Conservation (phyloP, 2,329 filamentous ascomycete species). For the Pestalotiopsis sp. region DNA sequence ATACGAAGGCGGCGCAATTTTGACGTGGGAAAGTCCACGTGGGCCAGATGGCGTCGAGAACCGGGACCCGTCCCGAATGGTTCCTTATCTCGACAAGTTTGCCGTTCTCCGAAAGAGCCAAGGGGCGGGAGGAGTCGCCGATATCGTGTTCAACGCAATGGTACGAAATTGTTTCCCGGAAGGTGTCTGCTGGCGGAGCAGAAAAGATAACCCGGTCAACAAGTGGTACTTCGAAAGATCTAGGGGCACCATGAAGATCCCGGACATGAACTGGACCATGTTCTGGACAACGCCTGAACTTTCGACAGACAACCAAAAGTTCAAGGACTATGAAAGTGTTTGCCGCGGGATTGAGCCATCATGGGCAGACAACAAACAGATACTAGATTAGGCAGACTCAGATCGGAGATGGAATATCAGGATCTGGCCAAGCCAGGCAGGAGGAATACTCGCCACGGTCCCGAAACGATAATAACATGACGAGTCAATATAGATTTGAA, state of each 20-base stretch:
- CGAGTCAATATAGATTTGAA: constrained; percentile 1
- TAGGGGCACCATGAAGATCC: constrained; percentile 79
- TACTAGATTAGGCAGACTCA: constrained; percentile 51
- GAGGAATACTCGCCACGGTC: background rate
- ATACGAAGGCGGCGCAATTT: constrained; percentile 92
- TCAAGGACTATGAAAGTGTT: constrained; percentile 75
- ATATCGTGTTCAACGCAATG: constrained; percentile 96
- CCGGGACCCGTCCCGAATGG: constrained; percentile 62
- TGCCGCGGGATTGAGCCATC: constrained; percentile 66
- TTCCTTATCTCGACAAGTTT: constrained; percentile 97
- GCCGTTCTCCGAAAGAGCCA: constrained; percentile 88
- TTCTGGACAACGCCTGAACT: constrained; percentile 88
- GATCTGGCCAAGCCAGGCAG: background rate
- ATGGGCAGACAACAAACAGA: constrained; percentile 62
- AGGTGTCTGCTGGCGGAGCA: constrained; percentile 90
- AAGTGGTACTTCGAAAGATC: constrained; percentile 99
- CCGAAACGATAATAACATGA: background rate
- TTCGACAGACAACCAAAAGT: constrained; percentile 54
- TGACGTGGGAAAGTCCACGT: constrained; percentile 88
- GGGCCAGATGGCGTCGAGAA: constrained; percentile 57
- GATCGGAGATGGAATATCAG: background rate
- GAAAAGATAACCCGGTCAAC: constrained; percentile 92
- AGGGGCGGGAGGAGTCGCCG: constrained; percentile 88
- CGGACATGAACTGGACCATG: constrained; percentile 91
- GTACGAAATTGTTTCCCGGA: constrained; percentile 84